Conservation (phyloP, 306 rosid genomes). For the Vigna radiata region DNA sequence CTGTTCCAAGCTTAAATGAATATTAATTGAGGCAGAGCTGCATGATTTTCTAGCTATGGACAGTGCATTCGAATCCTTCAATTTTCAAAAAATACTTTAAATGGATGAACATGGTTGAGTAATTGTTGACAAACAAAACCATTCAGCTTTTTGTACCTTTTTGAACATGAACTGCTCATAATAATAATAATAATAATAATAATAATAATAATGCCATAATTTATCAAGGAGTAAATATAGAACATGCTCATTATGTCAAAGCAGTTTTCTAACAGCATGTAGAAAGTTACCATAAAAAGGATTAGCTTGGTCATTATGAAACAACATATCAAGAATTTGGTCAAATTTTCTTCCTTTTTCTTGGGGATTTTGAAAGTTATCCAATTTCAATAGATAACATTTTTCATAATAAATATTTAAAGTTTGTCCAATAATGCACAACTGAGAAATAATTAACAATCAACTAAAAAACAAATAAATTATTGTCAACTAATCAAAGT, state of each 20-base stretch:
- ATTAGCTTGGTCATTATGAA: slow-evolving; percentile 24
- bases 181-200: neutral
- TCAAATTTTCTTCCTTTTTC: slow-evolving; percentile 5
- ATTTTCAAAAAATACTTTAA: neutral
- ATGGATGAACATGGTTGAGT: neutral
- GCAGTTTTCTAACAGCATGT: neutral
- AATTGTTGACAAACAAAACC: neutral
- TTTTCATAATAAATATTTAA: neutral
- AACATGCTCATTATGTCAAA: slow-evolving; percentile 12
- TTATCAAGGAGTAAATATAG: neutral
- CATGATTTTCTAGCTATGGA: neutral
- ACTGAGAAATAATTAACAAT: neutral
- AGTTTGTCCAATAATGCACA: neutral
- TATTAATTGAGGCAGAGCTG: neutral
- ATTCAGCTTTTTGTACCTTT: neutral
- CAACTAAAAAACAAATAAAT: neutral
- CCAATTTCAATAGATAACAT: neutral
- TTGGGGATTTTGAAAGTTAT: slow-evolving; percentile 6
- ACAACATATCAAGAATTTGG: slow-evolving; percentile 35
- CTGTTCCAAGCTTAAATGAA: neutral
- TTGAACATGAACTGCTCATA: too few species aligned
- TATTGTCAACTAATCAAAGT: neutral
- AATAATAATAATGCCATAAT: neutral
- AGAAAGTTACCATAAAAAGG: neutral
- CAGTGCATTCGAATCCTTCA: neutral